These are phyloP conservation scores for Sphaerulina musiva DNA, from an alignment of 2,329 filamentous ascomycete species.

Conservation along the genomic window DNA sequence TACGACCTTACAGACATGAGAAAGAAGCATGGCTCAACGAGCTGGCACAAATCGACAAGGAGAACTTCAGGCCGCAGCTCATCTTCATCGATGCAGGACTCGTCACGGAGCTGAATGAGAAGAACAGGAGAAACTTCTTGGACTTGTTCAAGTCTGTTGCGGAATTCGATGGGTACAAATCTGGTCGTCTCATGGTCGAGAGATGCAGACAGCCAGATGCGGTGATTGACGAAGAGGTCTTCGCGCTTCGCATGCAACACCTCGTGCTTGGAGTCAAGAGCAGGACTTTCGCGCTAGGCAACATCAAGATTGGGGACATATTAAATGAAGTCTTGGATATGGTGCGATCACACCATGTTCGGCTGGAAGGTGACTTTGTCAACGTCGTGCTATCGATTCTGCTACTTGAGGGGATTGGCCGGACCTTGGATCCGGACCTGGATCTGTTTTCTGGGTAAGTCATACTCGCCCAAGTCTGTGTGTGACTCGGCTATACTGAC, in stretches of 20 bases:
- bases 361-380: slow-evolving; percentile 94
- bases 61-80: slow-evolving; percentile 87
- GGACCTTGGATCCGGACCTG: slow-evolving; percentile 75
- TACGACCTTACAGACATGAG: slow-evolving; percentile 67
- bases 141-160: slow-evolving; percentile 93
- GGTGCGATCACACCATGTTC: slow-evolving; percentile 86
- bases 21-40: slow-evolving; percentile 62
- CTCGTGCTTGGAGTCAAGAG: slow-evolving; percentile 86
- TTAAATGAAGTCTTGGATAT: slow-evolving; percentile 83
- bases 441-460: slow-evolving; percentile 71
- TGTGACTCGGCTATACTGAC: slow-evolving; percentile 9
- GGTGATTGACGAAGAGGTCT: slow-evolving; percentile 82
- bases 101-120: slow-evolving; percentile 84
- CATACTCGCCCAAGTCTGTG: not conserved
- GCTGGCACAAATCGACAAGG: slow-evolving; percentile 68
- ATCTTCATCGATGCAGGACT: slow-evolving; percentile 97
- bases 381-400: slow-evolving; percentile 96
- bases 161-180: slow-evolving; percentile 94
- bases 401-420: slow-evolving; percentile 86
- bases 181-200: slow-evolving; percentile 92
- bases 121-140: slow-evolving; percentile 83
- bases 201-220: slow-evolving; percentile 86
- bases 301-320: slow-evolving; percentile 93
- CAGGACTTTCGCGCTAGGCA: slow-evolving; percentile 82
- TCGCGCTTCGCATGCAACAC: slow-evolving; percentile 94